phyloP scores from a whole-genome alignment of 2,329 filamentous ascomycete genomes.

The Trichophyton simii region DNA sequence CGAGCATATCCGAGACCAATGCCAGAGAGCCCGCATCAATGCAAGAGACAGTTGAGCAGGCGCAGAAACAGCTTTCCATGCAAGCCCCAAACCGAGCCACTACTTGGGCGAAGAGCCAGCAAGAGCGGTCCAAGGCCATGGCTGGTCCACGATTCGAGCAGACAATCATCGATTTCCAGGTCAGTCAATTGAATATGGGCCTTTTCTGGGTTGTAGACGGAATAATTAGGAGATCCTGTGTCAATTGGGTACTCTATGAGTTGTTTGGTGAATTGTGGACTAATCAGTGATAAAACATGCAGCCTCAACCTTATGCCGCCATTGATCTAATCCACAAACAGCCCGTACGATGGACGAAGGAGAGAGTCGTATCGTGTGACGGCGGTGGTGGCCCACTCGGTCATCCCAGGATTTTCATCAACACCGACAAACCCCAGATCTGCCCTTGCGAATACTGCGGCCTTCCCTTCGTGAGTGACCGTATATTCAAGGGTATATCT shows the following conservation, averaged over 20 bases:
- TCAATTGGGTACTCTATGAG: neutral
- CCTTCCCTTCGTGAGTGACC: slow-evolving; percentile 65
- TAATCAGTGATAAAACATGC: slow-evolving; percentile 12
- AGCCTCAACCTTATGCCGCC: slow-evolving; percentile 81
- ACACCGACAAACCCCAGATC: slow-evolving; percentile 94
- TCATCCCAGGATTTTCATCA: slow-evolving; percentile 92
- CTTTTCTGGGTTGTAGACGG: neutral
- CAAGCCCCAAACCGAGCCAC: slow-evolving; percentile 79
- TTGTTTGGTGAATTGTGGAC: neutral
- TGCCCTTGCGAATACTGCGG: slow-evolving; percentile 85
- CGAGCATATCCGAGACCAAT: slow-evolving; percentile 49
- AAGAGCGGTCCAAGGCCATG: slow-evolving; percentile 72
- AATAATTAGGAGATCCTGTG: neutral
- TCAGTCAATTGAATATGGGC: slow-evolving; percentile 34
- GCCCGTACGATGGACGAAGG: slow-evolving; percentile 82
- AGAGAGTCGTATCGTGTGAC: slow-evolving; percentile 72
- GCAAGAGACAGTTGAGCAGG: slow-evolving; percentile 43
- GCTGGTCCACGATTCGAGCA: slow-evolving; percentile 91
- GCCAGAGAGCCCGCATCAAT: slow-evolving; percentile 42
- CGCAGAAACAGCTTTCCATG: slow-evolving; percentile 45
- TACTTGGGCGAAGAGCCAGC: slow-evolving; percentile 79
- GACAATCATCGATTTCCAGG: slow-evolving; percentile 86
- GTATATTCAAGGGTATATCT: neutral
- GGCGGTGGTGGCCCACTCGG: slow-evolving; percentile 82
- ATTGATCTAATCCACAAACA: slow-evolving; percentile 95